phyloP scores from a whole-genome alignment of 495 filamentous ascomycete species.

The Pyronema omphalodes region DNA sequence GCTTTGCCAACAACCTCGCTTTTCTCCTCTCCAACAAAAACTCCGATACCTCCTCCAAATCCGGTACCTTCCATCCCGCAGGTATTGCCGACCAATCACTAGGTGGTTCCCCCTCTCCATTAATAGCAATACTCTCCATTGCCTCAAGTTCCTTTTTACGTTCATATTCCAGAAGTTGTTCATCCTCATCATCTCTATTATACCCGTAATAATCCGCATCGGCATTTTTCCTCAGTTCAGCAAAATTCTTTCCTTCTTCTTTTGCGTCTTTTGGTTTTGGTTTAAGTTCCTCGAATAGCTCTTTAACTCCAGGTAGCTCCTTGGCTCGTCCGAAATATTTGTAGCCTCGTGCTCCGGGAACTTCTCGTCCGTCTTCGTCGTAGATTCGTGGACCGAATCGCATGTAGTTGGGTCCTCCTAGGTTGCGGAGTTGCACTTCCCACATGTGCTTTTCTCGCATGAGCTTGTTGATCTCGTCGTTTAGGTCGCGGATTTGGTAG shows the following conservation, averaged over 20 bases:
- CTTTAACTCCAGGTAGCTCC: constrained; percentile 88
- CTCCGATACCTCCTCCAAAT: constrained; percentile 73
- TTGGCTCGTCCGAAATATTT: constrained; percentile 76
- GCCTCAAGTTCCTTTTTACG: constrained; percentile 66
- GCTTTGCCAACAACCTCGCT: constrained; percentile 60
- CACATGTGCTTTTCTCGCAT: constrained; percentile 98
- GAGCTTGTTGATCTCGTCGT: constrained; percentile 97
- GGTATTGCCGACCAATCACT: constrained; percentile 69
- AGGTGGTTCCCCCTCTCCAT: constrained; percentile 31
- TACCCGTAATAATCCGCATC: constrained; percentile 96
- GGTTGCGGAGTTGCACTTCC: constrained; percentile 85
- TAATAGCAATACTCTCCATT: constrained; percentile 36
- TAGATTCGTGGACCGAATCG: constrained; percentile 64
- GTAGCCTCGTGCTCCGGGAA: constrained; percentile 45
- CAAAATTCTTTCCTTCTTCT: constrained; percentile 37
- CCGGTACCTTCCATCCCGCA: constrained; percentile 70
- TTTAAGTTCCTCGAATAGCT: constrained; percentile 75
- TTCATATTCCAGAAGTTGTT: constrained; percentile 65
- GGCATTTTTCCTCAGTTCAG: constrained; percentile 62
- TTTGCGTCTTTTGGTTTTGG: constrained; percentile 38
- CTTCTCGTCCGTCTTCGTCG: constrained; percentile 82
- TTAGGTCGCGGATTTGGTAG: constrained; percentile 92
- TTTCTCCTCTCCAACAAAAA: constrained; percentile 79
- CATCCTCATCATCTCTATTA: constrained; percentile 85
- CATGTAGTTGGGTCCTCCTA: constrained; percentile 97